Evolutionary conservation across 148 eudicot genomes (phyloP), one percentile per base, ranked within the genome.

Genomic region (Rhododendron vialii): DNA sequence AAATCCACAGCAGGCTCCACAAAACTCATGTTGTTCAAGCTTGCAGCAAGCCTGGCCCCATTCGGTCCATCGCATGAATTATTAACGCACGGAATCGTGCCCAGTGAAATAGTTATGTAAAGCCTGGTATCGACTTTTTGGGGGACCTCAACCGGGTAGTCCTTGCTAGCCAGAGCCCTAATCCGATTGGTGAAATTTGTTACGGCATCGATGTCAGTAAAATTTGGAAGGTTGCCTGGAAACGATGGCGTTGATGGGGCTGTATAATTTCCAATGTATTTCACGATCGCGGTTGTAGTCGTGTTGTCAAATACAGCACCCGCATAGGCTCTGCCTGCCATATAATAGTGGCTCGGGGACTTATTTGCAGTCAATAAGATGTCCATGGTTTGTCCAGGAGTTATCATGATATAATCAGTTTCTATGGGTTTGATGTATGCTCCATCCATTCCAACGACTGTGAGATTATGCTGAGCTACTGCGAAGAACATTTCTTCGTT

Each of bases 21-120:
- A 12, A 83, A 87, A 53, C 78, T 83, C 61, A 87, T 83, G 67
- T 87, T 87, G 51, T 87, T 87, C 63, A 87, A 59, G 55, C 86
- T 83, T 22, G 88, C 86, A 18, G 86, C 12, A 0, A 87, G 7
- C 10, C 86, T 41, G 2, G 0, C 35, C 5, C 83, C 86, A 47
- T 26, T 45, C 0, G 86, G 86, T 24, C 88, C 88, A 2, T 30
- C 48, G 18, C 88, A 87, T 14, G 86, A 28, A 20, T 59, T 15
- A 65, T 33, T 35, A 4, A 28, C 53, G 38, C 88, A 87, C 1
- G 86, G 86, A 0, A 61, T 2, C 1, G 78, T 3, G 33, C 83
- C 83, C 13, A 87, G 11, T 2, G 88, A 83, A 15, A 83, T 5
- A 0, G 88, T 83, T 47, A 61, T 55, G 61, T 15, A 55, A 17